These are phyloP conservation scores for Herpotrichia juniperi DNA, from an alignment of 2,329 filamentous ascomycete species.

Conservation along the genomic window DNA sequence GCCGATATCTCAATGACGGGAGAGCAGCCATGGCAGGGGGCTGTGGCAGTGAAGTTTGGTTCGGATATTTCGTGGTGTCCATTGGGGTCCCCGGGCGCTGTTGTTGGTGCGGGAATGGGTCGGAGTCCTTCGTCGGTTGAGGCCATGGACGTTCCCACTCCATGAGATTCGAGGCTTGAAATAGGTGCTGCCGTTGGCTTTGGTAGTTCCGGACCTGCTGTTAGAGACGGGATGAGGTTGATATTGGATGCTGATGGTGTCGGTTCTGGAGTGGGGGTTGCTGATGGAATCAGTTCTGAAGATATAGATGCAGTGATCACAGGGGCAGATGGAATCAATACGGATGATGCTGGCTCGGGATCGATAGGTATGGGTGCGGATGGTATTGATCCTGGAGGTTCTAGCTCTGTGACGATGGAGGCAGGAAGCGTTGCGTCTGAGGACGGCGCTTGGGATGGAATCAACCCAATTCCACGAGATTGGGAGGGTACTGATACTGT, in stretches of 20 bases:
- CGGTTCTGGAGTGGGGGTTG: slow-evolving; percentile 9
- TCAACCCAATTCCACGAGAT: slow-evolving; percentile 5
- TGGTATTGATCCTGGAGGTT: slow-evolving; percentile 10
- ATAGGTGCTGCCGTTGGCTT: neutral
- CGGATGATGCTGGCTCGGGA: slow-evolving; percentile 1
- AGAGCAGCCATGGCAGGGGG: slow-evolving; percentile 32
- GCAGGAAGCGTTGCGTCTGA: neutral
- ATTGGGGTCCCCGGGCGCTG: slow-evolving; percentile 30
- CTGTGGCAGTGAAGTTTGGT: slow-evolving; percentile 33
- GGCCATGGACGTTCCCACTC: slow-evolving; percentile 17
- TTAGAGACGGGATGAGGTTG: slow-evolving; percentile 2
- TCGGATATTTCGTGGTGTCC: slow-evolving; percentile 40
- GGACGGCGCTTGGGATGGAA: slow-evolving; percentile 12
- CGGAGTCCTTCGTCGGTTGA: slow-evolving; percentile 30
- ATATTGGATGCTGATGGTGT: slow-evolving; percentile 1
- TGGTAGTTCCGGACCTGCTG: neutral
- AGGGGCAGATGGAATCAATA: slow-evolving; percentile 8
- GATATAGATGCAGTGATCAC: slow-evolving; percentile 5
- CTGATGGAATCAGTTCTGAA: slow-evolving; percentile 7
- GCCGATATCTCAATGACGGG: slow-evolving; percentile 33
- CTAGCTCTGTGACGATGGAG: neutral
- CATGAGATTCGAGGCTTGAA: slow-evolving; percentile 10
- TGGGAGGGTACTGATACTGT: slow-evolving; percentile 11
- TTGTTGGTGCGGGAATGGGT: slow-evolving; percentile 31
- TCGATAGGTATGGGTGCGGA: slow-evolving; percentile 1